A percentile compares a stretch with the other conserved stretches of the same genome.
Evolutionary conservation across 1,284 basidiomycete genomes (phyloP).

Genomic region (Mixia osmundae): DNA sequence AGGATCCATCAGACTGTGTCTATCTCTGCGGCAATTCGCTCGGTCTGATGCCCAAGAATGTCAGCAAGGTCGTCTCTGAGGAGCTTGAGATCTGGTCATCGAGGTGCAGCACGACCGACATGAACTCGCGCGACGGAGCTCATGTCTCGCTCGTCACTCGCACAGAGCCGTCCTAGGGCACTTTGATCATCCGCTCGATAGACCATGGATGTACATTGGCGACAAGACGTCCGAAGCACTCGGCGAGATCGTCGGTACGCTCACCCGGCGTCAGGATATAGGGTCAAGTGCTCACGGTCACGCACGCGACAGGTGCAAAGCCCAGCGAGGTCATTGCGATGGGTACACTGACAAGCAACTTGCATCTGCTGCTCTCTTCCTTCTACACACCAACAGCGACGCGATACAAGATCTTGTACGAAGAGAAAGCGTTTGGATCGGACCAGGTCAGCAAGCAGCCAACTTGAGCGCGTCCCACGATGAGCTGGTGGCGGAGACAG

Average conservation of each 20-base stretch:
- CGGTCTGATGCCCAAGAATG: conserved; percentile 52
- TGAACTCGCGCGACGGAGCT: too few relatives aligned
- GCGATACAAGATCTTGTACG: conserved; percentile 86
- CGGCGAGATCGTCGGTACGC: conserved; percentile 54
- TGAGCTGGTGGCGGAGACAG: conserved; percentile 25
- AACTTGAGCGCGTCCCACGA: neutral
- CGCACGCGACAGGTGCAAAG: conserved; percentile 28
- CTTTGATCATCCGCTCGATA: conserved; percentile 58
- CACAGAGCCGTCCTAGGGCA: conserved; percentile 70
- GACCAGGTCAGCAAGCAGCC: conserved; percentile 42
- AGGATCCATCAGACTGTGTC: too few relatives aligned
- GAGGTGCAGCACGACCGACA: conserved; percentile 29
- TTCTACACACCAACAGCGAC: conserved; percentile 72
- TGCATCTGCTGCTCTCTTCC: conserved; percentile 77
- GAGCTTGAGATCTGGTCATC: conserved; percentile 74
- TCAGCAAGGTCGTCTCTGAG: conserved; percentile 46
- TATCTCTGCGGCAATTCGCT: conserved; percentile 96
- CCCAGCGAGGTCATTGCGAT: conserved; percentile 79
- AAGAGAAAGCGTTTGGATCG: conserved; percentile 81
- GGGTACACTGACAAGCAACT: conserved; percentile 77
- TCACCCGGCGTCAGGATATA: neutral
- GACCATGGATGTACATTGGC: conserved; percentile 64
- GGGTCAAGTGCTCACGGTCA: neutral
- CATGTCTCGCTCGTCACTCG: conserved; percentile 12
- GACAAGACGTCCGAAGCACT: conserved; percentile 49